phyloP scores from a whole-genome alignment of 164 flowering plant genomes.

The Aristolochia fimbriata region DNA sequence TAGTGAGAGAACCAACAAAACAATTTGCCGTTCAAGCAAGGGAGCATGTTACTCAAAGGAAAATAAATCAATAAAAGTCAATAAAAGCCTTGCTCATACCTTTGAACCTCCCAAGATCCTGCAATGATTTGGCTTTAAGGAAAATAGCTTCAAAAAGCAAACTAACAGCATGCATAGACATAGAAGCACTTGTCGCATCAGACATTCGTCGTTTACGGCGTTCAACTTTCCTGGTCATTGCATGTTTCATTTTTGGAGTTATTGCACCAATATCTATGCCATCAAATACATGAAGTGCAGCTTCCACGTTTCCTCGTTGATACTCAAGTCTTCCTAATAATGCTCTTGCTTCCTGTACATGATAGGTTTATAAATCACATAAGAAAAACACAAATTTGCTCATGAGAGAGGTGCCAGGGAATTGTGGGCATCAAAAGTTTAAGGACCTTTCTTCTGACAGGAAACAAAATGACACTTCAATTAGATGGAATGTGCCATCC shows the following conservation, averaged over 20 bases:
- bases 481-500: too few species aligned
- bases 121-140: constrained; percentile 77
- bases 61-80: not conserved
- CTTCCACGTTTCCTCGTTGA: constrained; percentile 79
- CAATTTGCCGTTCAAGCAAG: not conserved
- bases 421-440: too few species aligned
- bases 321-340: constrained; percentile 84
- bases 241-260: constrained; percentile 48
- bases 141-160: constrained; percentile 79
- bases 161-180: constrained; percentile 82
- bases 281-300: constrained; percentile 84
- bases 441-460: too few species aligned
- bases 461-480: too few species aligned
- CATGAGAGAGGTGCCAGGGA: too few species aligned
- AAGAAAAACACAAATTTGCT: not conserved
- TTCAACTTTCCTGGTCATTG: constrained; percentile 51
- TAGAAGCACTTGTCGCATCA: constrained; percentile 39
- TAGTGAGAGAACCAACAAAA: not conserved
- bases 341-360: constrained; percentile 85
- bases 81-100: constrained; percentile 29
- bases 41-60: not conserved
- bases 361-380: not conserved
- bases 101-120: constrained; percentile 53
- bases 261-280: constrained; percentile 82
- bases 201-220: constrained; percentile 43